Evolutionary conservation across 2,329 filamentous ascomycete species (phyloP).

Genomic region (Fusarium temperatum): DNA sequence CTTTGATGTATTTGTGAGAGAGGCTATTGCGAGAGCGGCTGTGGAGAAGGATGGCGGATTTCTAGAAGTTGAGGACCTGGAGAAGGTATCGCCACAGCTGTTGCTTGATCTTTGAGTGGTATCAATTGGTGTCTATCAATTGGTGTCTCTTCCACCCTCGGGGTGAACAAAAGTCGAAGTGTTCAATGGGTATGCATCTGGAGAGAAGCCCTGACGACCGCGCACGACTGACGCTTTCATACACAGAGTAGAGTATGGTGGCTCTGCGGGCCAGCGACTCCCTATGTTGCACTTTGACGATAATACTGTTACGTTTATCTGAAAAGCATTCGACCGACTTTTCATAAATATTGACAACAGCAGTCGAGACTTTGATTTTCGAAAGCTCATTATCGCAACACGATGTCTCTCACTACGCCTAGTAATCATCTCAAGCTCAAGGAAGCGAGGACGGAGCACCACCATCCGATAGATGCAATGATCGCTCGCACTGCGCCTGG

Average conservation of each 20-base stretch:
- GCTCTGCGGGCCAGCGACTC: neutral
- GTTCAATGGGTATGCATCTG: neutral
- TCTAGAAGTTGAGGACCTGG: constrained; percentile 87
- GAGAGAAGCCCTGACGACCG: no score
- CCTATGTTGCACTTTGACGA: neutral
- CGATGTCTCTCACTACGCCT: neutral
- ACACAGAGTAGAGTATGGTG: neutral
- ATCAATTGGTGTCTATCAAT: neutral
- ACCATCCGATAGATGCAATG: neutral
- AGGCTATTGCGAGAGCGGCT: constrained; percentile 83
- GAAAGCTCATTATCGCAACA: neutral
- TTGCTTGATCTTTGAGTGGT: constrained; percentile 78
- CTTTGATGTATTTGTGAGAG: constrained; percentile 88
- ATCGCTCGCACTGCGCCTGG: neutral
- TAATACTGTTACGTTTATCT: neutral
- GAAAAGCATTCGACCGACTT: neutral
- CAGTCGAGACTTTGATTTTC: neutral
- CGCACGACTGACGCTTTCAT: neutral
- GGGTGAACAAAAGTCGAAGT: neutral
- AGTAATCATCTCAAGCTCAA: neutral
- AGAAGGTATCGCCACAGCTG: constrained; percentile 86
- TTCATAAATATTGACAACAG: neutral
- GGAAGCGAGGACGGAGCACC: neutral
- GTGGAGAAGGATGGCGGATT: constrained; percentile 76
- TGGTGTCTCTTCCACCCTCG: neutral